These are phyloP conservation scores for Alternaria gaisen DNA, from an alignment of 2,329 filamentous ascomycete genomes.

Conservation along the genomic window DNA sequence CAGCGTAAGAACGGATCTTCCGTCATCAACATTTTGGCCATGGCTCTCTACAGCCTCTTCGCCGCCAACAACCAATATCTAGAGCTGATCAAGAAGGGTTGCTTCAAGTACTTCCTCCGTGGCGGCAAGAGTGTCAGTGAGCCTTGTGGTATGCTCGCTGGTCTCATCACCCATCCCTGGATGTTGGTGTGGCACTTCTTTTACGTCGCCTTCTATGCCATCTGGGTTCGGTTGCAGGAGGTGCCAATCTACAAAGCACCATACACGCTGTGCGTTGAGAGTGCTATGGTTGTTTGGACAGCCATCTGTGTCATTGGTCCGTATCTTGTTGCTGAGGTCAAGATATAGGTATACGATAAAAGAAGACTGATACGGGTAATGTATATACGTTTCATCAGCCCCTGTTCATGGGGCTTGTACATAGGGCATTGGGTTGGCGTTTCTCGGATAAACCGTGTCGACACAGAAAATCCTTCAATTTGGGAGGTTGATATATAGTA, in stretches of 20 bases:
- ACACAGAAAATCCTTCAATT: background rate
- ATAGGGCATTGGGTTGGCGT: constrained; percentile 3
- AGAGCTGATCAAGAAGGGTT: constrained; percentile 82
- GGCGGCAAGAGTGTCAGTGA: constrained; percentile 77
- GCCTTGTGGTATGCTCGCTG: constrained; percentile 82
- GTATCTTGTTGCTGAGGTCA: constrained; percentile 76
- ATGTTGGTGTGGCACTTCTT: constrained; percentile 94
- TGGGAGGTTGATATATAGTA: background rate
- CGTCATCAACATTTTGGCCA: constrained; percentile 97
- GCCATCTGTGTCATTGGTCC: constrained; percentile 85
- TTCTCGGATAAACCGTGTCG: background rate
- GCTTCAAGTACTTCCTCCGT: constrained; percentile 88
- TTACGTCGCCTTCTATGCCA: constrained; percentile 85
- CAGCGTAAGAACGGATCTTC: constrained; percentile 79
- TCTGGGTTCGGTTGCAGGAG: constrained; percentile 72
- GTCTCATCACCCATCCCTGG: constrained; percentile 78
- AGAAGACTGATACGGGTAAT: background rate
- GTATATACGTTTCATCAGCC: constrained; percentile 2
- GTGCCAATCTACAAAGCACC: constrained; percentile 54
- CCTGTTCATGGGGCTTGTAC: background rate
- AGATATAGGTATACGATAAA: constrained; percentile 23
- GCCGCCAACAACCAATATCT: constrained; percentile 74
- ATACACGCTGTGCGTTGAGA: constrained; percentile 68
- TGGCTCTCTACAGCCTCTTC: constrained; percentile 91
- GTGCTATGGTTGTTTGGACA: constrained; percentile 77